Evolutionary conservation across 768 basidiomycete species (phyloP).

Genomic region (Postia placenta): DNA sequence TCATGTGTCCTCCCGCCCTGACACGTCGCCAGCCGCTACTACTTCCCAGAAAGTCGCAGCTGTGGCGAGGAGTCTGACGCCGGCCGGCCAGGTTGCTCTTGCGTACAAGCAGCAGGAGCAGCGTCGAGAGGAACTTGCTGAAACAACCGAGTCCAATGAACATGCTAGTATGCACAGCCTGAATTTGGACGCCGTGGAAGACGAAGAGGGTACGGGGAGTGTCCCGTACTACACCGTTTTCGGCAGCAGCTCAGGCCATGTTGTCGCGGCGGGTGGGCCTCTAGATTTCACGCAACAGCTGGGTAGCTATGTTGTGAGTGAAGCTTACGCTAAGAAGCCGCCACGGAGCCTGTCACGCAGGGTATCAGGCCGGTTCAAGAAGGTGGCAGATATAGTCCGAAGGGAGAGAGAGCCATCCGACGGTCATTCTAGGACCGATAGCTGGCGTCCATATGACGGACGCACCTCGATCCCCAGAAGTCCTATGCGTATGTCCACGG

Average conservation of each 20-base stretch:
- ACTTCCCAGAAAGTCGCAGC: not conserved
- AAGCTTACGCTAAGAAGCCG: conserved; percentile 11
- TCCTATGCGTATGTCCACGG: not conserved
- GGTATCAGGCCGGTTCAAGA: conserved; percentile 29
- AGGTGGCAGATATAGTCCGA: conserved; percentile 12
- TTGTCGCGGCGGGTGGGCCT: conserved; percentile 38
- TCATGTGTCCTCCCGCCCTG: not conserved
- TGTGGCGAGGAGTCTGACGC: conserved; percentile 28
- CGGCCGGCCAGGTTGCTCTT: conserved; percentile 38
- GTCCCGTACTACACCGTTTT: conserved; percentile 60
- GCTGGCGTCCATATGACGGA: conserved; percentile 14
- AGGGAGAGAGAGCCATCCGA: conserved; percentile 8
- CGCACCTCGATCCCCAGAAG: too few species aligned
- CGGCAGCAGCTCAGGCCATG: conserved; percentile 38
- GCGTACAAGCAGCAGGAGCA: conserved; percentile 43
- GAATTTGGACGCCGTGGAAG: conserved; percentile 14
- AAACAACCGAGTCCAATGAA: conserved; percentile 24
- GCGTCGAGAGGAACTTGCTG: conserved; percentile 22
- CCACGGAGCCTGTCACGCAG: conserved; percentile 27
- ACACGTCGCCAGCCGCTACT: not conserved
- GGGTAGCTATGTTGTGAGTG: not conserved
- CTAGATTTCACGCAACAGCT: conserved; percentile 31
- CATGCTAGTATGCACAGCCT: conserved; percentile 4
- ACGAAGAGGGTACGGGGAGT: conserved; percentile 20
- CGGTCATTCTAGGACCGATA: conserved; percentile 4